These are phyloP conservation scores for Blastobotrys elegans DNA, from an alignment of 1,139 yeast genomes.

Conservation along the genomic window DNA sequence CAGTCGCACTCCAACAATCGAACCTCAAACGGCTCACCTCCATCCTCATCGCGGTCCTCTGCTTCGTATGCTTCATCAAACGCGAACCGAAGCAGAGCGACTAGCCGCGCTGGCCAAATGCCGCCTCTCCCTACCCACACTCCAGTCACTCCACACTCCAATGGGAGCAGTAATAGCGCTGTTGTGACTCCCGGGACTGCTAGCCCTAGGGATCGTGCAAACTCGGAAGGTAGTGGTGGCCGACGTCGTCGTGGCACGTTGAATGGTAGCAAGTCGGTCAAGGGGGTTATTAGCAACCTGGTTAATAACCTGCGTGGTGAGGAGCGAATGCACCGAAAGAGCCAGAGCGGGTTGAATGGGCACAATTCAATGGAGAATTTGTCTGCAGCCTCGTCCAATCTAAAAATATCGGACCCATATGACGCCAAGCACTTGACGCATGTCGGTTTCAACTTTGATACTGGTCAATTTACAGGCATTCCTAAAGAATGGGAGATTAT, in stretches of 20 bases:
- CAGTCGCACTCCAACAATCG: neutral
- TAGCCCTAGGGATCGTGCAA: conserved; percentile 11
- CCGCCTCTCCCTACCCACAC: conserved; percentile 18
- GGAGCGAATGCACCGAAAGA: conserved; percentile 12
- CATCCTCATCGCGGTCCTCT: conserved; percentile 15
- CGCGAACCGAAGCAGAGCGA: conserved; percentile 22
- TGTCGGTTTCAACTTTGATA: conserved; percentile 78
- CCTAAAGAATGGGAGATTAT: conserved; percentile 91
- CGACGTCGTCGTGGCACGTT: conserved; percentile 26
- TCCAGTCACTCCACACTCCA: conserved; percentile 5
- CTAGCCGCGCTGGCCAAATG: conserved; percentile 26
- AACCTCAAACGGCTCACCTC: neutral
- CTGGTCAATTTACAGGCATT: conserved; percentile 84
- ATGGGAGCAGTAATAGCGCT: neutral
- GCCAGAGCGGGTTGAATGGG: neutral
- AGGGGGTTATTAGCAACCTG: conserved; percentile 47
- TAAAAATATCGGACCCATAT: conserved; percentile 82
- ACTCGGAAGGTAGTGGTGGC: conserved; percentile 12
- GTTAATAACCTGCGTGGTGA: conserved; percentile 42
- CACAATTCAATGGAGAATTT: neutral
- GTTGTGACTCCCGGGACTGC: conserved; percentile 7
- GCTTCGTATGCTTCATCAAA: conserved; percentile 16
- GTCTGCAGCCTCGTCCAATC: conserved; percentile 16
- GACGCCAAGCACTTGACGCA: conserved; percentile 89
- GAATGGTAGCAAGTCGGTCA: conserved; percentile 36